These are phyloP conservation scores for Berberis thunbergii DNA, from an alignment of 164 flowering plant species.

Conservation along the genomic window DNA sequence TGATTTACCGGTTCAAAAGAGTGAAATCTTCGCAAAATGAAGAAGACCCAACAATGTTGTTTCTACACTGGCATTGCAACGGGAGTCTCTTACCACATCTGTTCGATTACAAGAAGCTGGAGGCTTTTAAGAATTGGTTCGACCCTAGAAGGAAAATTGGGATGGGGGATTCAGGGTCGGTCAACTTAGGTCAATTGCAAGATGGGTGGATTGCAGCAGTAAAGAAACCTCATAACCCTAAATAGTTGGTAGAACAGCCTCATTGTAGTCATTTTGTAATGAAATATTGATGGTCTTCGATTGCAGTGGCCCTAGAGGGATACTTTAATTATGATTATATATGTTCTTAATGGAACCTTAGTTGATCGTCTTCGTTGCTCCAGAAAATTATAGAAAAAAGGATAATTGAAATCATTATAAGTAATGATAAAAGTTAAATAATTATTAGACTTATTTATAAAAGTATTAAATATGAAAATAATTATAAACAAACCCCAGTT, in stretches of 20 bases:
- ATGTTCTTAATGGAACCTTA: slow-evolving; percentile 73
- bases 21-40: slow-evolving; percentile 13
- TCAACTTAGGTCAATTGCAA: slow-evolving; percentile 52
- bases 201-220: slow-evolving; percentile 72
- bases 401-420: slow-evolving; percentile 12
- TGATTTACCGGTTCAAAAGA: slow-evolving; percentile 22
- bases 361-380: slow-evolving; percentile 81
- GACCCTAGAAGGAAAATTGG: slow-evolving; percentile 74
- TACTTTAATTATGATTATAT: slow-evolving; percentile 58
- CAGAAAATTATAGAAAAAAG: slow-evolving; percentile 21
- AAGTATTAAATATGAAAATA: too few relatives aligned
- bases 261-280: slow-evolving; percentile 63
- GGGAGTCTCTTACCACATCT: slow-evolving; percentile 68
- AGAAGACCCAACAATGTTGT: slow-evolving; percentile 57
- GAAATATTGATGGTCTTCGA: slow-evolving; percentile 70
- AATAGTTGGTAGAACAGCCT: slow-evolving; percentile 12
- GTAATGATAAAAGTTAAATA: slow-evolving; percentile 5
- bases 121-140: slow-evolving; percentile 58
- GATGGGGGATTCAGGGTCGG: slow-evolving; percentile 93
- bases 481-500: too few relatives aligned
- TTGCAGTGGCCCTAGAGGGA: slow-evolving; percentile 85
- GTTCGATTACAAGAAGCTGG: slow-evolving; percentile 82
- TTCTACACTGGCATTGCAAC: slow-evolving; percentile 54
- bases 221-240: slow-evolving; percentile 57
- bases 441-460: too few relatives aligned